Evolutionary conservation across 495 filamentous ascomycete genomes (phyloP), one percentile per base, ranked within the genome.

Genomic region (Penicillium daleae): DNA sequence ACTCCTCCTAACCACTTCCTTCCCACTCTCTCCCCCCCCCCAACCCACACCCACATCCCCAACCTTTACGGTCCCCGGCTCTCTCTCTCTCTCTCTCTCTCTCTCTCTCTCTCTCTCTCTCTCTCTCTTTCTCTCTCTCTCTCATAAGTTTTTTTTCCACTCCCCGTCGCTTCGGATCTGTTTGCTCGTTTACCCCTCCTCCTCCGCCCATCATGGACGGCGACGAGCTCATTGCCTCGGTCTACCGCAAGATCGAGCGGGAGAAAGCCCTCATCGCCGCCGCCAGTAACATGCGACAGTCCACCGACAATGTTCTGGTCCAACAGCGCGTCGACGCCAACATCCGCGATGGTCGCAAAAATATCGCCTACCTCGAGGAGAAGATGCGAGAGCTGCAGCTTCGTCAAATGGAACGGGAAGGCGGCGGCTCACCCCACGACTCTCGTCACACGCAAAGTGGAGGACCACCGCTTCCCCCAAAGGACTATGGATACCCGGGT

Each of bases 191-290:
- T 31, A 50, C 32, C 55, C 42, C 21, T 56, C 58, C 57, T 58
- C 57, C 64, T 59, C 66, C 66, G 59, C 62, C 63, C 77, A 80
- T 65, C 69, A 82, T 82, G 79, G 79, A 80, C 61, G 77, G 77
- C 76, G 92, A 96, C 68, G 89, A 93, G 69, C 86, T 90, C 68
- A 86, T 94, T 79, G 85, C 83, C 78, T 90, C 93, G 79, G 91
- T 98, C 81, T 87, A 89, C 80, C 89, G 87, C 80, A 98, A 99
- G 91, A 97, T 98, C 78, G 92, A 97, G 83, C 87, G 95, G 75
- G 96, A 99, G 77, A 93, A 94, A 83, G 89, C 90, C 68, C 86
- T 99, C 66, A 95, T 99, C 83, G 89, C 91, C 76, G 93, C 91
- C 66, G 96, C 96, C 56, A 92, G 92, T 73, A 85, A 89, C 60